Conservation (phyloP, 768 basidiomycete species). For the Agaricus sinodeliciosus region DNA sequence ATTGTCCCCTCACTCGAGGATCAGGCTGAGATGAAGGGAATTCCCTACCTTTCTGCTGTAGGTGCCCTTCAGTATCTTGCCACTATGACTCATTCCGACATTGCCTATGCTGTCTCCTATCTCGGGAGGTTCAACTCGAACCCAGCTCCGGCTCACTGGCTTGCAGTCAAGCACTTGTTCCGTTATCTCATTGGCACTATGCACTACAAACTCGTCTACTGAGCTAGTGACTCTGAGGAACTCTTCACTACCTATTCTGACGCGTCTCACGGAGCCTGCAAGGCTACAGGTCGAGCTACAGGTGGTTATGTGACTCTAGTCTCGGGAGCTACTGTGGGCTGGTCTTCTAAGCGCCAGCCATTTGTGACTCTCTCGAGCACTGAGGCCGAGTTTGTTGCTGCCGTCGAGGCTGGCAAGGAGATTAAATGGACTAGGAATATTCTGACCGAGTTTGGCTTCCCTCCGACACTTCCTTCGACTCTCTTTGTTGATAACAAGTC, state of each 20-base stretch:
- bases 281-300: background rate
- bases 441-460: background rate
- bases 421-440: background rate
- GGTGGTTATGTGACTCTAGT: constrained; percentile 13
- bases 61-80: constrained; percentile 1
- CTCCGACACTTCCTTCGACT: too few species aligned
- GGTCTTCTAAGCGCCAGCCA: constrained; percentile 12
- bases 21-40: background rate
- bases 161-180: constrained; percentile 3
- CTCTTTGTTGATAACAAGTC: too few species aligned
- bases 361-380: constrained; percentile 29
- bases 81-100: constrained; percentile 15
- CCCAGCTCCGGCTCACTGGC: background rate
- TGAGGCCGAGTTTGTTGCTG: constrained; percentile 29
- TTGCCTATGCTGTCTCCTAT: constrained; percentile 33
- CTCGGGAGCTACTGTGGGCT: constrained; percentile 14
- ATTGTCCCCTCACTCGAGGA: background rate
- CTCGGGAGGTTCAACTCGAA: constrained; percentile 2
- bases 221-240: background rate
- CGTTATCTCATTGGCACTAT: constrained; percentile 6
- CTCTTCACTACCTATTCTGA: constrained; percentile 12
- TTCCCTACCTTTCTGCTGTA: background rate
- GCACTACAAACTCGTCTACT: constrained; percentile 11
- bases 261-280: constrained; percentile 13
- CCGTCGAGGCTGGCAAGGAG: background rate